Evolutionary conservation across 1,284 basidiomycete species (phyloP), one percentile per base, ranked within the genome.

Genomic region (Serendipita sp.): DNA sequence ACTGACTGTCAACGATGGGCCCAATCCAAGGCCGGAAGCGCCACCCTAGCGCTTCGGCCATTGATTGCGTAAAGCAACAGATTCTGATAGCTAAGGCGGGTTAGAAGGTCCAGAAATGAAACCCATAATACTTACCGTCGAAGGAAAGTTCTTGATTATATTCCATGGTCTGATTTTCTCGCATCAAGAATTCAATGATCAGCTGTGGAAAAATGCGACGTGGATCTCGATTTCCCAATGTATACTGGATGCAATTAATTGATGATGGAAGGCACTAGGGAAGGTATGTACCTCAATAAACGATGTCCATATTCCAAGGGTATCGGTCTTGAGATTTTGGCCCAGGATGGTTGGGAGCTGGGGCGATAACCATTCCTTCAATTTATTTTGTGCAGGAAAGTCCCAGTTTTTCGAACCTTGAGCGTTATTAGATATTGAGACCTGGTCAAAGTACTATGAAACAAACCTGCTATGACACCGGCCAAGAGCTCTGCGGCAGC

Each of bases 371-470:
- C 93, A 97, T 43, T 79, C 75, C 91, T 91, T 94, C 2, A 96
- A 74, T 32, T 72, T 72, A 34, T 80, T 71, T 70, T 93, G 87
- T 67, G 85, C 84, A 53, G 78, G 74, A 8, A 79, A 77, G 0
- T 90, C 81, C 93, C 93, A 97, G 70, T 95, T 91, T 73, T 93
- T 93, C 3, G 87, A 85, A 2, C 90, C 92, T 84, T 47, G 5
- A 61, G 6, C 22, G 29, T n/a, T 50, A 32, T 17, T 32, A 35
- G 41, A 60, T 29, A 62, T 35, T 34, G 61, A 1, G 26, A 34
- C 41, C 22, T 35, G n/a, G 58, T 63, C 26, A 12, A 60, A 38
- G 6, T 55, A n/a, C 13, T 26, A 38, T 2, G 30, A 15, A 32
- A 63, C 72, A 61, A 69, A 80, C 83, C 84, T 66, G 79, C 78